Percentiles rank a stretch among this genome's conserved stretches.
Conservation (phyloP, 2,329 filamentous ascomycete species). For the Colletotrichum simmondsii region DNA sequence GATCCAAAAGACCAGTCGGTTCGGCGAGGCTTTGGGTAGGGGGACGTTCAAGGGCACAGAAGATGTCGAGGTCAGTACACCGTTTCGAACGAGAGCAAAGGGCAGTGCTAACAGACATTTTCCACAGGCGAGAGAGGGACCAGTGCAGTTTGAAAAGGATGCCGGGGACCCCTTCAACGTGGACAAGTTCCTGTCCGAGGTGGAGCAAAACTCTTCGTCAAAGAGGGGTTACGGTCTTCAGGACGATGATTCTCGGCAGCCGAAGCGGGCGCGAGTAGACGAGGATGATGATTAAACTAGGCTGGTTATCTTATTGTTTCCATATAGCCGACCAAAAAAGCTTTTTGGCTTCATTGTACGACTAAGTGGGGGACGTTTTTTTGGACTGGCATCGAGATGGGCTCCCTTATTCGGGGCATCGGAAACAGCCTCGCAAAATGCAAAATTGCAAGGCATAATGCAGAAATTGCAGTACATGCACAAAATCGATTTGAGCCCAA, state of each 20-base stretch:
- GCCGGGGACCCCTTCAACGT: constrained; percentile 88
- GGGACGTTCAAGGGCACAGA: constrained; percentile 91
- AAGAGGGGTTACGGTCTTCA: constrained; percentile 84
- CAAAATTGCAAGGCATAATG: constrained; percentile 10
- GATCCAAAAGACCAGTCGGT: constrained; percentile 86
- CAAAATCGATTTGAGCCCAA: not conserved
- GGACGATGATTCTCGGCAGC: constrained; percentile 67
- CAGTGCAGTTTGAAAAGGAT: constrained; percentile 97
- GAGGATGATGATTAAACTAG: constrained; percentile 67
- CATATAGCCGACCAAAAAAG: not conserved
- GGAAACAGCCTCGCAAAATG: not conserved
- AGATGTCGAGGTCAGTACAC: constrained; percentile 76
- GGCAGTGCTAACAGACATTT: constrained; percentile 7
- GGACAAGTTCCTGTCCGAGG: constrained; percentile 91
- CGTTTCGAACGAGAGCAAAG: not conserved
- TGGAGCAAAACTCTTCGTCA: constrained; percentile 67
- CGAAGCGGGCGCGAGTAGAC: constrained; percentile 83
- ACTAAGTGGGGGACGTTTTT: not conserved
- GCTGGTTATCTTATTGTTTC: not conserved
- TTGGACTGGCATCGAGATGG: constrained; percentile 13
- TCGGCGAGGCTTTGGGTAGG: constrained; percentile 85
- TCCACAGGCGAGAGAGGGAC: constrained; percentile 79
- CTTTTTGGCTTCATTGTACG: not conserved
- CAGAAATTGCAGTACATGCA: constrained; percentile 3
- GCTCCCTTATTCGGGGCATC: not conserved